Base-by-base conservation (phyloP, 2,329 filamentous ascomycete species). In the Aureobasidium sp. region DNA sequence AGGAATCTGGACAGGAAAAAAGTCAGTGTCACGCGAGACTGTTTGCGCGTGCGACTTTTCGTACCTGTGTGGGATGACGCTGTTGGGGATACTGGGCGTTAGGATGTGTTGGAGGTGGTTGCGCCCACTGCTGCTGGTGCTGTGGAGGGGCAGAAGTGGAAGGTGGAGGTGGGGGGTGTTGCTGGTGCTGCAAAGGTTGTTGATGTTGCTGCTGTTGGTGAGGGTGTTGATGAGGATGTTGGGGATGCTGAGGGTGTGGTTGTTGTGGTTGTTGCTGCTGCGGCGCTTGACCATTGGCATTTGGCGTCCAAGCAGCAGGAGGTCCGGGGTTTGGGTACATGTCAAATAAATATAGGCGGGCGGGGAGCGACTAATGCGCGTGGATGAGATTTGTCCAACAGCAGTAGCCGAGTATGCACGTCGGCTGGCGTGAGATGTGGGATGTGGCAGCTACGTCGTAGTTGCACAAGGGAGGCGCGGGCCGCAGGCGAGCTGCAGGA, bases 81-180 rank as follows among this genome's bases (percentile, higher is more conserved):
- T 70, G 66, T 31, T 69, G 70, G 58, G 68, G 63, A 62, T 72
- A 72, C 64, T 71, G 70, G 57, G 69, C 70, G 62, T 73, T 73
- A 20, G 68, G 67, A 37, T 70, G 71, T 61, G 69, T 69, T 42
- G 69, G 68, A 51, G 69, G 69, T 67, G 67, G 70, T 53, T 64
- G 61, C 60, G 63, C 65, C 56, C 64, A 58, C 22, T 62, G 58
- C 42, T 62, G 57, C 31, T 42, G 57, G 37, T 53, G 49, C 17
- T 48, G 55, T 29, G 59, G 62, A 27, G 49, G 25, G n/a, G 48
- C 36, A 36, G 57, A 58, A 8, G 62, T 57, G 22, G 53, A 57
- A 29, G 68, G 68, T 36, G 70, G 71, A 61, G 69, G 70, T 41
- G 70, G 71, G 7, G 39, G 55, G 39, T 41, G 51, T 37, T 64